A percentile compares a stretch with the other conserved stretches of the same genome.
Evolutionary conservation across 768 basidiomycete genomes (phyloP).

Genomic region (Nevesoporus exiguus): DNA sequence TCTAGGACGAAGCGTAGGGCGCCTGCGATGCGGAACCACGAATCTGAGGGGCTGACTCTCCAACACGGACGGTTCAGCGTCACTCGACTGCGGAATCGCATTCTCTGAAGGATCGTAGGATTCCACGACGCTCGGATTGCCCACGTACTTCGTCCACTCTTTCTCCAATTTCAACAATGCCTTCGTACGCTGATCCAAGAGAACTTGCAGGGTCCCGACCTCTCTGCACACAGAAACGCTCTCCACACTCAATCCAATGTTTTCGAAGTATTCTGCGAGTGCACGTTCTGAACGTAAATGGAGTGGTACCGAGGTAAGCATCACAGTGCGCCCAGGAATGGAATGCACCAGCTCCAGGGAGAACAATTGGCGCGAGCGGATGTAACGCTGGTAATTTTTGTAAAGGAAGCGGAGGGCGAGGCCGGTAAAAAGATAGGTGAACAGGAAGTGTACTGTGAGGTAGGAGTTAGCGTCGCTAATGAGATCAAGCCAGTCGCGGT

Average conservation of each 20-base stretch:
- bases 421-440: constrained; percentile 91
- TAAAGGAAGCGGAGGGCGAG: constrained; percentile 84
- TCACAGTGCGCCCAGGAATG: constrained; percentile 88
- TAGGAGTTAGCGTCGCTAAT: constrained; percentile 89
- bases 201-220: constrained; percentile 62
- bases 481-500: constrained; percentile 76
- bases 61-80: constrained; percentile 50
- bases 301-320: constrained; percentile 80
- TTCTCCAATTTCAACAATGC: constrained; percentile 76
- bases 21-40: constrained; percentile 68
- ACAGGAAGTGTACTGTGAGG: constrained; percentile 82
- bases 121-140: constrained; percentile 86
- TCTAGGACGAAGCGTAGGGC: constrained; percentile 72
- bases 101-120: constrained; percentile 72
- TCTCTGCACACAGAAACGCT: constrained; percentile 89
- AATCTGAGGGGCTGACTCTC: constrained; percentile 54
- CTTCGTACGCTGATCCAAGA: constrained; percentile 78
- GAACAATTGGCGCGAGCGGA: constrained; percentile 89
- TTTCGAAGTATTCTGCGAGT: constrained; percentile 91
- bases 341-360: constrained; percentile 93
- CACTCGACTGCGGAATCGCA: constrained; percentile 41
- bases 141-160: constrained; percentile 89
- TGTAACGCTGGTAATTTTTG: constrained; percentile 84
- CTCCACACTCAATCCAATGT: constrained; percentile 83
- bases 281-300: constrained; percentile 83